A percentile compares a stretch with the other conserved stretches of the same genome.
Evolutionary conservation across 441 rosid genomes (phyloP).

Genomic region (Pelargonium cotyledonis): DNA sequence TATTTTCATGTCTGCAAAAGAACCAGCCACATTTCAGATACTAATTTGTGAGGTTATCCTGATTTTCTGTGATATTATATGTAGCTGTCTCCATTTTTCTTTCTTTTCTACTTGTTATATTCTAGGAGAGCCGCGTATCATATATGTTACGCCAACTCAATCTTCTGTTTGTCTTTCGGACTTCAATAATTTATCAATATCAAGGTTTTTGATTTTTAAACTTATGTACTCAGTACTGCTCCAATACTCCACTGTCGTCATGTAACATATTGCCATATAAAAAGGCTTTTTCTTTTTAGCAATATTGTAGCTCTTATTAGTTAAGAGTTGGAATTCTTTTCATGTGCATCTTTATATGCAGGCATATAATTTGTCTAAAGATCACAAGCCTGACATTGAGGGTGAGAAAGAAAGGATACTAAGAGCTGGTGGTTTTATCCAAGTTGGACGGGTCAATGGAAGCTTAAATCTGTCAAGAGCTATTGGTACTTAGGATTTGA

Average conservation of each 20-base stretch:
- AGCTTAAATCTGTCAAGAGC: constrained; percentile 94
- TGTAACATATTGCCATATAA: background rate
- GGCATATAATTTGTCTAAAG: constrained; percentile 87
- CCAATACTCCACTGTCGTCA: background rate
- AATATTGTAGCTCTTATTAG: constrained; percentile 8
- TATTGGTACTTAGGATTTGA: constrained; percentile 44
- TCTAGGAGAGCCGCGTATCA: too few species aligned
- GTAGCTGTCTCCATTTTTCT: too few species aligned
- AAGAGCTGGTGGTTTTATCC: constrained; percentile 96
- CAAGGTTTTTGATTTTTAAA: background rate
- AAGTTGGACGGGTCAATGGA: constrained; percentile 92
- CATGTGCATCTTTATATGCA: constrained; percentile 24
- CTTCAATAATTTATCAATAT: too few species aligned
- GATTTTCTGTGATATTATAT: too few species aligned
- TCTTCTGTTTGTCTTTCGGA: too few species aligned
- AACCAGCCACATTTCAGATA: too few species aligned
- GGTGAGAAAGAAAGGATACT: constrained; percentile 83
- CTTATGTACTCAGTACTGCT: background rate
- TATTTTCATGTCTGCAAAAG: too few species aligned
- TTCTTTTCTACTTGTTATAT: too few species aligned
- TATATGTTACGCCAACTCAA: too few species aligned
- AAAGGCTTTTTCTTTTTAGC: background rate
- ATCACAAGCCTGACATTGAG: constrained; percentile 97
- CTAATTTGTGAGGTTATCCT: too few species aligned
- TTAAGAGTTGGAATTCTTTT: background rate